These are phyloP conservation scores for Eucalyptus curtisii DNA, from an alignment of 345 rosid species.

Conservation along the genomic window DNA sequence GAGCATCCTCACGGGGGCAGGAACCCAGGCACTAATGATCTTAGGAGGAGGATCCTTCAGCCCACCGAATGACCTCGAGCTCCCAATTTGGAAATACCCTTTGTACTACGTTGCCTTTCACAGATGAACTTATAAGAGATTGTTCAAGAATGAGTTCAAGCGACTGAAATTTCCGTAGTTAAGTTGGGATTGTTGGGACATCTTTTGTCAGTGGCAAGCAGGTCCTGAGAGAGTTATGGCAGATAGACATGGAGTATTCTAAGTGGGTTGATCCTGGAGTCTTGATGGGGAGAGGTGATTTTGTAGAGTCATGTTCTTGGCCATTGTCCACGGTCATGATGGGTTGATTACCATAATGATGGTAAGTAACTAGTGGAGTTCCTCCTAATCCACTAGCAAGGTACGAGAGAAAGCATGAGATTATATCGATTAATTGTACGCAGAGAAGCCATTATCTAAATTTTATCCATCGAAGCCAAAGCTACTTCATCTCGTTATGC, in stretches of 20 bases:
- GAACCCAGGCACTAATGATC: neutral
- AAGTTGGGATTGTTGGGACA: neutral
- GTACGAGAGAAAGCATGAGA: neutral
- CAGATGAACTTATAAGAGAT: neutral
- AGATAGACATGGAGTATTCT: neutral
- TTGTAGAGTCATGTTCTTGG: neutral
- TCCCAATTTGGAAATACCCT: neutral
- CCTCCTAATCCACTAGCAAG: neutral
- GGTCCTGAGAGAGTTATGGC: conserved; percentile 1
- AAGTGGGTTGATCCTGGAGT: conserved; percentile 19
- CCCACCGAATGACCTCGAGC: neutral
- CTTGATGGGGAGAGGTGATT: neutral
- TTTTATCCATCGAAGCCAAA: neutral
- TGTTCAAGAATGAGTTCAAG: neutral
- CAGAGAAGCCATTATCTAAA: neutral
- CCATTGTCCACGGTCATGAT: neutral
- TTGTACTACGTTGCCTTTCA: neutral
- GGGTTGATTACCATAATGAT: neutral
- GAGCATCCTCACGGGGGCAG: neutral
- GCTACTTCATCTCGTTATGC: neutral
- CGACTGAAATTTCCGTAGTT: conserved; percentile 1
- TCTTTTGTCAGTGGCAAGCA: conserved; percentile 10
- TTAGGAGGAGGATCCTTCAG: neutral
- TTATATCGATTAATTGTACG: neutral
- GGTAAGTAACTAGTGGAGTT: neutral